phyloP scores from a whole-genome alignment of 2,329 filamentous ascomycete genomes.

The Trichoderma oligosporum region DNA sequence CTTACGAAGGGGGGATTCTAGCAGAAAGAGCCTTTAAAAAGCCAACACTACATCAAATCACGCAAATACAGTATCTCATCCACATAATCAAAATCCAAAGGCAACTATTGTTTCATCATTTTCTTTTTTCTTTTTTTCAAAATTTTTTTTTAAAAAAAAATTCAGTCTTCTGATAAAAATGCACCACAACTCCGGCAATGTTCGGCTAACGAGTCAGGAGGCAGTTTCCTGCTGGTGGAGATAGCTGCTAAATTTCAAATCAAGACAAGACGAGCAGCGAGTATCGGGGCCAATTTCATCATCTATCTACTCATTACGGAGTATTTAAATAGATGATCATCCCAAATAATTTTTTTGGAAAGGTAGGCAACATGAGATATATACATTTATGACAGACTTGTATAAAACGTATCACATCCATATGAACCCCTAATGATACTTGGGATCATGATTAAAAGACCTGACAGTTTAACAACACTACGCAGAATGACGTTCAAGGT shows the following conservation, averaged over 20 bases:
- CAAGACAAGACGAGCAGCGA: not conserved
- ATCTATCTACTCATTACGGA: not conserved
- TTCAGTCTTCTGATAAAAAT: not conserved
- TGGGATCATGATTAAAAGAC: no score
- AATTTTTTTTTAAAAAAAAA: no score
- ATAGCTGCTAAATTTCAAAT: not conserved
- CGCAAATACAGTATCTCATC: not conserved
- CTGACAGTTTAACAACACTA: no score
- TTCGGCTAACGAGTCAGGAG: conserved; percentile 13
- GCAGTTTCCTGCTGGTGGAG: not conserved
- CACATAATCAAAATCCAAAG: not conserved
- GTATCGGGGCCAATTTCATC: not conserved
- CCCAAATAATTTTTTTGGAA: no score
- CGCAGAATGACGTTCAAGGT: no score
- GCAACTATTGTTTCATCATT: not conserved
- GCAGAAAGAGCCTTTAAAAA: not conserved
- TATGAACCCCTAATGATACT: no score
- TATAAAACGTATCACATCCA: no score
- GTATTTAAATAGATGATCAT: no score
- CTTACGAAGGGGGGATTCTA: no score
- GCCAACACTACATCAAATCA: not conserved
- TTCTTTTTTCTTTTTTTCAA: not conserved
- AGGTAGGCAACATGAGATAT: not conserved
- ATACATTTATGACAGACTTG: no score
- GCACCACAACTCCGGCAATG: conserved; percentile 9